These are phyloP conservation scores for Collybia sp. DNA, from an alignment of 768 basidiomycete species.

Conservation along the genomic window DNA sequence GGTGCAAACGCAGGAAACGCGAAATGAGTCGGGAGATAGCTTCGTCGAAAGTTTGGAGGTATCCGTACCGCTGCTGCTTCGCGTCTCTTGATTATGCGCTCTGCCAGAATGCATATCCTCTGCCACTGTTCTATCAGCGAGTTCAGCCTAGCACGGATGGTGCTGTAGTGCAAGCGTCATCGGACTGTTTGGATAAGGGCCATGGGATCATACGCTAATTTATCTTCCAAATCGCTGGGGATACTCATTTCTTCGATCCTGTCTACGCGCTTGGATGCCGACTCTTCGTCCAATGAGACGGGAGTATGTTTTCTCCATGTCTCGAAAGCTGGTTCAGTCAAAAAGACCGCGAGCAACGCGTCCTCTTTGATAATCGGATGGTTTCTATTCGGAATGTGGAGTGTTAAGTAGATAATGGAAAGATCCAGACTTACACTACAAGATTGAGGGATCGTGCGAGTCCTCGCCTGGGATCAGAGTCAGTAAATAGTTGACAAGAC, in stretches of 20 bases:
- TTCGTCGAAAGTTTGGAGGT: constrained; percentile 57
- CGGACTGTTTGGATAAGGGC: neutral
- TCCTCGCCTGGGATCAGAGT: constrained; percentile 53
- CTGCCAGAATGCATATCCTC: constrained; percentile 79
- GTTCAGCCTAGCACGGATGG: constrained; percentile 71
- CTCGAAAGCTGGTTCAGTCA: constrained; percentile 82
- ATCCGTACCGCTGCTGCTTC: constrained; percentile 89
- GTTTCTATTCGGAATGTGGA: constrained; percentile 43
- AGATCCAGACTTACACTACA: constrained; percentile 49
- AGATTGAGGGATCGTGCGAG: constrained; percentile 77
- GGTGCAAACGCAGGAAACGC: constrained; percentile 47
- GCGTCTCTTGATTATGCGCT: constrained; percentile 85
- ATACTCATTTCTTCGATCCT: constrained; percentile 87
- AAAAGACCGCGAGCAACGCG: constrained; percentile 74
- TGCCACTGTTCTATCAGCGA: constrained; percentile 89
- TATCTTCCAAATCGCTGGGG: constrained; percentile 89
- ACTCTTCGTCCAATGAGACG: constrained; percentile 86
- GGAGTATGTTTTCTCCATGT: constrained; percentile 77
- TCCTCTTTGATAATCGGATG: constrained; percentile 92
- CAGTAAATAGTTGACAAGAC: constrained; percentile 1
- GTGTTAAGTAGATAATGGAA: neutral
- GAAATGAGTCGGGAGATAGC: constrained; percentile 69
- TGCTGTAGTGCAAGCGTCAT: constrained; percentile 33
- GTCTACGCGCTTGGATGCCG: constrained; percentile 72
- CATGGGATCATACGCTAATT: constrained; percentile 55